Evolutionary conservation across 2,329 filamentous ascomycete species (phyloP).

Genomic region (Amauroascus verrucosus): DNA sequence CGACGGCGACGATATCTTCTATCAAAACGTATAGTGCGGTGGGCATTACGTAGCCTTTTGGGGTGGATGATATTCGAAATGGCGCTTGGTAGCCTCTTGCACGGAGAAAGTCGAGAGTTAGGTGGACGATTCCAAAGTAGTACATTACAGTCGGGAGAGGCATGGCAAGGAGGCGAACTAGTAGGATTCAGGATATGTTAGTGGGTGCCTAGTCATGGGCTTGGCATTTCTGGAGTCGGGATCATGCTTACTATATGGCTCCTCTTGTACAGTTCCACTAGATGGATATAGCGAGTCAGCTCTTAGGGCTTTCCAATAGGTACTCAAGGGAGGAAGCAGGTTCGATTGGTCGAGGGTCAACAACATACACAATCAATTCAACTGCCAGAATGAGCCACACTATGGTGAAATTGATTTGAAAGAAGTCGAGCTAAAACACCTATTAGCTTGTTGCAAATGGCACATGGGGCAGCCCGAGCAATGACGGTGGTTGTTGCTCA

Average conservation of each 20-base stretch:
- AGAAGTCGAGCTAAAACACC: conserved; percentile 33
- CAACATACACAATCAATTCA: conserved; percentile 34
- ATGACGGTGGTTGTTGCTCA: too few species aligned
- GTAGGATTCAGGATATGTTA: conserved; percentile 8
- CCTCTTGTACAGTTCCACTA: conserved; percentile 33
- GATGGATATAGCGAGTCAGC: background rate
- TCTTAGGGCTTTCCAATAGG: too few species aligned
- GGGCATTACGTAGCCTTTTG: conserved; percentile 48
- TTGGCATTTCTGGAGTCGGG: background rate
- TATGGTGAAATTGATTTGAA: conserved; percentile 39
- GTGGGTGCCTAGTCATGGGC: background rate
- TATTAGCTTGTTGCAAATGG: background rate
- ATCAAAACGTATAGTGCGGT: conserved; percentile 56
- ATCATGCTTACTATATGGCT: conserved; percentile 30
- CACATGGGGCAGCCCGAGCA: too few species aligned
- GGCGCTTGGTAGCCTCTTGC: conserved; percentile 41
- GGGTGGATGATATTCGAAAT: conserved; percentile 54
- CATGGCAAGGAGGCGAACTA: conserved; percentile 37
- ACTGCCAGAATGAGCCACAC: conserved; percentile 37
- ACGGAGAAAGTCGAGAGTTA: conserved; percentile 35
- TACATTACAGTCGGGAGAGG: conserved; percentile 38
- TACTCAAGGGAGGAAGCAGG: too few species aligned
- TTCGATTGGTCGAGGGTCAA: too few species aligned
- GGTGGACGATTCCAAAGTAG: conserved; percentile 36
- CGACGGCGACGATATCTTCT: conserved; percentile 58